Percentiles rank a stretch among this genome's conserved stretches.
Evolutionary conservation across 2,329 filamentous ascomycete species (phyloP).

Genomic region (Podosphaera fusca): DNA sequence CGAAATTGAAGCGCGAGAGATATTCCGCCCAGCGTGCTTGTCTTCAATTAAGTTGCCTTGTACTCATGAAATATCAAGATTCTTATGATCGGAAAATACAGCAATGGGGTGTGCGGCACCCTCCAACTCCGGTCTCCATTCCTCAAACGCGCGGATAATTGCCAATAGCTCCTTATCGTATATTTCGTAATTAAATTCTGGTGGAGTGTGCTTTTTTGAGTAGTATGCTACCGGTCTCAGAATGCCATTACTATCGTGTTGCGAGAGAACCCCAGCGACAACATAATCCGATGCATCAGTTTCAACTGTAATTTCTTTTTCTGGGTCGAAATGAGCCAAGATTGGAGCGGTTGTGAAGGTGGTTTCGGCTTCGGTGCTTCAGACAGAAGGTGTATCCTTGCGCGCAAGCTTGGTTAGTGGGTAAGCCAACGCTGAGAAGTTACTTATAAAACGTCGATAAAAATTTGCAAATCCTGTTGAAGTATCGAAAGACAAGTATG

Average conservation of each 20-base stretch:
- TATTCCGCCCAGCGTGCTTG: constrained; percentile 11
- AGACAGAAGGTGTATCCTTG: background rate
- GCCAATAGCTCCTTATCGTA: too few species aligned
- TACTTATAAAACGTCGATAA: background rate
- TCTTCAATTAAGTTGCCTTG: constrained; percentile 9
- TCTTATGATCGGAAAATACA: background rate
- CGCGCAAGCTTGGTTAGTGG: background rate
- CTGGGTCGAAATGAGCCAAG: background rate
- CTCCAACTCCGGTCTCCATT: background rate
- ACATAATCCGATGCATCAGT: too few species aligned
- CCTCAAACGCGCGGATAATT: background rate
- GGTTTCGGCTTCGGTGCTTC: background rate
- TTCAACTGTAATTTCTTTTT: background rate
- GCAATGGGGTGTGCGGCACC: background rate
- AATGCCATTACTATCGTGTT: too few species aligned
- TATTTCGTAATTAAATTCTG: too few species aligned
- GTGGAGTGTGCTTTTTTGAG: too few species aligned
- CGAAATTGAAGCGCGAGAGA: constrained; percentile 9
- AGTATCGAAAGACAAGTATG: too few species aligned
- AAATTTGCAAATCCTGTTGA: background rate
- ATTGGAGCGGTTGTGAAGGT: background rate
- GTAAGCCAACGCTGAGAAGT: background rate
- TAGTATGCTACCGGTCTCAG: too few species aligned
- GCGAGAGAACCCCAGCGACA: too few species aligned
- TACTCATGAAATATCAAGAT: constrained; percentile 9